These are phyloP conservation scores for Bacidia gigantensis DNA, from an alignment of 495 filamentous ascomycete species.

Conservation along the genomic window DNA sequence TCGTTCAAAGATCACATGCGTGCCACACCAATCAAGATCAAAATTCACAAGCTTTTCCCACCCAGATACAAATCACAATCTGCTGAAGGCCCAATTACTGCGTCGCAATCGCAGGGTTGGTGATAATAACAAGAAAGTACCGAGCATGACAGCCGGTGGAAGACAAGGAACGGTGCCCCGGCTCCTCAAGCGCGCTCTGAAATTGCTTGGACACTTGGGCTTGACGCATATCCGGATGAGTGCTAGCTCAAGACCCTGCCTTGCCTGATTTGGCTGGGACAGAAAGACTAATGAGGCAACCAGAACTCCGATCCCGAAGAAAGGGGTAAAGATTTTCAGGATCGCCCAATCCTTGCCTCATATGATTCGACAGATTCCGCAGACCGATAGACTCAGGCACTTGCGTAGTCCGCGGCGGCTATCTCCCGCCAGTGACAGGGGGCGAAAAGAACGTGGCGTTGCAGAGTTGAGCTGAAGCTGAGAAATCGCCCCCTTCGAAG, in stretches of 20 bases:
- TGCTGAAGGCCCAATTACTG: not conserved
- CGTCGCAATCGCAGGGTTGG: not conserved
- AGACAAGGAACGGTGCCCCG: not conserved
- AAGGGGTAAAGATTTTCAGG: not conserved
- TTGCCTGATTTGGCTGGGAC: not conserved
- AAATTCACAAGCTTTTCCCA: too few relatives aligned
- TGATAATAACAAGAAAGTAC: not conserved
- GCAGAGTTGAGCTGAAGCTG: not conserved
- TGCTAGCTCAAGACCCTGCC: not conserved
- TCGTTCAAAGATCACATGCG: too few relatives aligned
- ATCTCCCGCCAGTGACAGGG: constrained; percentile 7
- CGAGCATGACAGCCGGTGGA: not conserved
- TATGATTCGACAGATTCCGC: not conserved
- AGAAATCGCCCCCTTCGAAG: not conserved
- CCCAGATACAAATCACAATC: not conserved
- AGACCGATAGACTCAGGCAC: not conserved
- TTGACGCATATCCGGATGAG: not conserved
- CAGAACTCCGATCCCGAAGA: not conserved
- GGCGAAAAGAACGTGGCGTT: not conserved
- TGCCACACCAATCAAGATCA: too few relatives aligned
- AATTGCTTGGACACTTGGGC: not conserved
- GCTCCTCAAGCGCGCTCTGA: not conserved
- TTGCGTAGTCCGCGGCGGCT: not conserved
- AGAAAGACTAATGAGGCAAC: too few relatives aligned
- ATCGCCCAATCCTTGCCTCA: not conserved